These are phyloP conservation scores for Epichloe bromicola DNA, from an alignment of 2,329 filamentous ascomycete genomes.

Conservation along the genomic window DNA sequence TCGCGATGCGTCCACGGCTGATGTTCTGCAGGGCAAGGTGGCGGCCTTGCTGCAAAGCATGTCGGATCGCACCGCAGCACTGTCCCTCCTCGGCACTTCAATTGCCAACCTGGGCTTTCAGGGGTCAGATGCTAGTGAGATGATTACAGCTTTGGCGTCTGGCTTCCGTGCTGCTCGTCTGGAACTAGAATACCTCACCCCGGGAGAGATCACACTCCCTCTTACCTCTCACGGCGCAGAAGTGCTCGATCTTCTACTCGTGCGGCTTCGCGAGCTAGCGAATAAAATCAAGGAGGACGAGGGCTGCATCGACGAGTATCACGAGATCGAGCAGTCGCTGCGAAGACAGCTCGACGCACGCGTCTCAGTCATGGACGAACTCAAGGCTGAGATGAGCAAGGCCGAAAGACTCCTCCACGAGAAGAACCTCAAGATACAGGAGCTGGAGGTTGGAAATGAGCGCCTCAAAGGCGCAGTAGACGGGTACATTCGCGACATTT, in stretches of 20 bases:
- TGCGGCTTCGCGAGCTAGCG: slow-evolving; percentile 35
- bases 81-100: slow-evolving; percentile 30
- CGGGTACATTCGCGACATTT: slow-evolving; percentile 39
- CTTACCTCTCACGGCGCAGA: slow-evolving; percentile 39
- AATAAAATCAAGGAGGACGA: slow-evolving; percentile 35
- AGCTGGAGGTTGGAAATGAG: slow-evolving; percentile 36
- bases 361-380: slow-evolving; percentile 35
- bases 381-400: slow-evolving; percentile 29
- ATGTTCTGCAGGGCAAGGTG: slow-evolving; percentile 29
- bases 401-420: slow-evolving; percentile 21
- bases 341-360: slow-evolving; percentile 43
- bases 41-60: slow-evolving; percentile 30
- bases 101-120: slow-evolving; percentile 39
- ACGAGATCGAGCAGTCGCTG: slow-evolving; percentile 40
- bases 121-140: slow-evolving; percentile 32
- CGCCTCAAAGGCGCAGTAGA: slow-evolving; percentile 38
- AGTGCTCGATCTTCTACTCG: slow-evolving; percentile 41
- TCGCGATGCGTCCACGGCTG: slow-evolving; percentile 9
- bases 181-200: slow-evolving; percentile 49
- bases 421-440: slow-evolving; percentile 27
- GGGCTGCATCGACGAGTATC: slow-evolving; percentile 46
- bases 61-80: slow-evolving; percentile 34
- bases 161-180: slow-evolving; percentile 44
- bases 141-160: slow-evolving; percentile 32
- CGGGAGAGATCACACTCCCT: slow-evolving; percentile 42